Percentiles rank a stretch among this genome's conserved stretches.
These are phyloP conservation scores for Usnea hakonensis DNA, from an alignment of 495 filamentous ascomycete genomes.

Conservation along the genomic window DNA sequence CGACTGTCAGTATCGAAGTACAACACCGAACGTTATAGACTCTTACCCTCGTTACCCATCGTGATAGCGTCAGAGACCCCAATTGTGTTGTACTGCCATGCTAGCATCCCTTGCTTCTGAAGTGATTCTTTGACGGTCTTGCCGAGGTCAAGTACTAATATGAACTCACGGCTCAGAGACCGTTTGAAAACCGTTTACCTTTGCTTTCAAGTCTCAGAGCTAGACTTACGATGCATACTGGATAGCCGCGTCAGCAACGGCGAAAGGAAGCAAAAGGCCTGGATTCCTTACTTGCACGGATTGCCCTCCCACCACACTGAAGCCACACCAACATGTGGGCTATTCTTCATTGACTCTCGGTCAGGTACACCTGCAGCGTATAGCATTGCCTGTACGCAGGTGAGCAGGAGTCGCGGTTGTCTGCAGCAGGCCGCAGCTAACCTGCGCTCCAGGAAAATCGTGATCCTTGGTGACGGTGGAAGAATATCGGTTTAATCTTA, in stretches of 20 bases:
- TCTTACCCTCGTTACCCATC: constrained; percentile 84
- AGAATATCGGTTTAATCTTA: constrained; percentile 62
- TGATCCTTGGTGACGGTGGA: constrained; percentile 68
- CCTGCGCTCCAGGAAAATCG: constrained; percentile 91
- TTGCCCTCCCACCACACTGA: constrained; percentile 99
- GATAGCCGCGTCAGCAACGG: constrained; percentile 13
- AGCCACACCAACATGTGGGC: constrained; percentile 81
- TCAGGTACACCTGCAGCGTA: constrained; percentile 88
- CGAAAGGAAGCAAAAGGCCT: background rate
- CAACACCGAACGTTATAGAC: background rate
- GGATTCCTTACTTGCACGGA: constrained; percentile 60
- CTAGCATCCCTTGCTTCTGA: constrained; percentile 76
- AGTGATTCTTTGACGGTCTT: constrained; percentile 84
- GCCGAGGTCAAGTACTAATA: constrained; percentile 71
- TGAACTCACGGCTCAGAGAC: background rate
- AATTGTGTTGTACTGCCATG: constrained; percentile 90
- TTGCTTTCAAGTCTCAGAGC: background rate
- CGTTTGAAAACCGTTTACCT: background rate
- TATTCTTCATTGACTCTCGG: constrained; percentile 76
- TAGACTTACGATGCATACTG: constrained; percentile 33
- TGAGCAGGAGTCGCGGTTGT: background rate
- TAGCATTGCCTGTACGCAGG: constrained; percentile 68
- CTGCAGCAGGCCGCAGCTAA: constrained; percentile 32
- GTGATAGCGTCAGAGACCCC: constrained; percentile 93
- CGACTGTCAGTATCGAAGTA: constrained; percentile 10